Percentiles rank a stretch among this genome's conserved stretches.
Evolutionary conservation across 148 eudicot species (phyloP).

Genomic region (Spergularia marina): DNA sequence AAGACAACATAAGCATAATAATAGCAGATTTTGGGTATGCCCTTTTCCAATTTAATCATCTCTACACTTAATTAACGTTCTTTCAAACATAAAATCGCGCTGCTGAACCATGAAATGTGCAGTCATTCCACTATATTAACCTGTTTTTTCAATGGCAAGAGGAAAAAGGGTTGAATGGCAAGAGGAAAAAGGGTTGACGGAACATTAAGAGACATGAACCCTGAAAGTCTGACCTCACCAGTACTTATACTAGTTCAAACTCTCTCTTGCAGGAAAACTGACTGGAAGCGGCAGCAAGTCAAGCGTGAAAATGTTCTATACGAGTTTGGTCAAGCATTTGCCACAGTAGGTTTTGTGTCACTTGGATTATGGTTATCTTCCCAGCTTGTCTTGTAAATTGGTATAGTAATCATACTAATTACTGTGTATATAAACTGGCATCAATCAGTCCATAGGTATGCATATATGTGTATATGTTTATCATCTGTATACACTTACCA

Average conservation of each 20-base stretch:
- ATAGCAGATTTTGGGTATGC: conserved; percentile 85
- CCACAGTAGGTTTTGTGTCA: conserved; percentile 60
- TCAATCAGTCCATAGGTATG: conserved; percentile 21
- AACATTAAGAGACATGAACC: too few species aligned
- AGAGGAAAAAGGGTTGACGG: not conserved
- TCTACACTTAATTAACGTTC: not conserved
- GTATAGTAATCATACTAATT: conserved; percentile 9
- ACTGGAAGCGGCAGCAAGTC: conserved; percentile 56
- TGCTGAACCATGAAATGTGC: too few species aligned
- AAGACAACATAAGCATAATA: conserved; percentile 84
- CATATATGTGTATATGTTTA: conserved; percentile 18
- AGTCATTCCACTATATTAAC: too few species aligned
- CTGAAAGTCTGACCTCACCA: too few species aligned
- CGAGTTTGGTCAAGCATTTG: conserved; percentile 78
- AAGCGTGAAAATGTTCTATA: conserved; percentile 45
- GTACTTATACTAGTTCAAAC: not conserved
- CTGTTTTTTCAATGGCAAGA: not conserved
- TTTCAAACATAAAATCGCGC: not conserved
- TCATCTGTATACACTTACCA: not conserved
- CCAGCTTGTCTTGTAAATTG: conserved; percentile 37
- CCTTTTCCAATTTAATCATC: not conserved
- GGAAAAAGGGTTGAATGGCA: not conserved
- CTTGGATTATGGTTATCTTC: conserved; percentile 77
- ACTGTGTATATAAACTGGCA: conserved; percentile 35
- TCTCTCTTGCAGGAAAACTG: conserved; percentile 51